These are phyloP conservation scores for Trametes maxima DNA, from an alignment of 768 basidiomycete species.

Conservation along the genomic window DNA sequence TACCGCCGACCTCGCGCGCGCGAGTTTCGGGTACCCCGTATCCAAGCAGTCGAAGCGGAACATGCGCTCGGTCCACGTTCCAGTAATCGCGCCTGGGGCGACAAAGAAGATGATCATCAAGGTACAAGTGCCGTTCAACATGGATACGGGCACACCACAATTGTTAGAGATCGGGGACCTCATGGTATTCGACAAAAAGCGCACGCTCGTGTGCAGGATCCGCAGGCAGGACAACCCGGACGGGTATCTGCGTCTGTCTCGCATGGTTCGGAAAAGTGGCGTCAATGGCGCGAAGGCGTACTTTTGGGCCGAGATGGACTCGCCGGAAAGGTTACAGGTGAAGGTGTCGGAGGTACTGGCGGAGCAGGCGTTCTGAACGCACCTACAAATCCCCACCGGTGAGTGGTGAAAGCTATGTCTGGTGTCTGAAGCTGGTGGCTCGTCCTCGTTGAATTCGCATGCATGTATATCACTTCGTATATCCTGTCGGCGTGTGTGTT, in stretches of 20 bases:
- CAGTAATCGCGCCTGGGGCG: slow-evolving; percentile 25
- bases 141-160: background rate
- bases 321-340: slow-evolving; percentile 48
- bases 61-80: slow-evolving; percentile 23
- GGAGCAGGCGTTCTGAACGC: slow-evolving; percentile 52
- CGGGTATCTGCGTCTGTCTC: slow-evolving; percentile 45
- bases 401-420: background rate
- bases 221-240: slow-evolving; percentile 33
- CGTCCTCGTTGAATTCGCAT: background rate
- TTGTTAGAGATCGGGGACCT: slow-evolving; percentile 31
- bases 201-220: slow-evolving; percentile 53
- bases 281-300: slow-evolving; percentile 52
- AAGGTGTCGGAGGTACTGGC: slow-evolving; percentile 55
- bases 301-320: slow-evolving; percentile 54
- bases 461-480: background rate
- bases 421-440: background rate
- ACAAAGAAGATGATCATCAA: slow-evolving; percentile 54
- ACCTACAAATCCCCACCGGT: background rate
- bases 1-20: slow-evolving; percentile 35
- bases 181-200: slow-evolving; percentile 55
- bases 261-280: slow-evolving; percentile 45
- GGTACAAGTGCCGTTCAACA: slow-evolving; percentile 47
- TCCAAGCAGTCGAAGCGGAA: slow-evolving; percentile 23
- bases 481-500: no score
- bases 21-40: slow-evolving; percentile 32